Base-by-base conservation (phyloP, 164 flowering plant genomes). In the Magnolia officinalis region DNA sequence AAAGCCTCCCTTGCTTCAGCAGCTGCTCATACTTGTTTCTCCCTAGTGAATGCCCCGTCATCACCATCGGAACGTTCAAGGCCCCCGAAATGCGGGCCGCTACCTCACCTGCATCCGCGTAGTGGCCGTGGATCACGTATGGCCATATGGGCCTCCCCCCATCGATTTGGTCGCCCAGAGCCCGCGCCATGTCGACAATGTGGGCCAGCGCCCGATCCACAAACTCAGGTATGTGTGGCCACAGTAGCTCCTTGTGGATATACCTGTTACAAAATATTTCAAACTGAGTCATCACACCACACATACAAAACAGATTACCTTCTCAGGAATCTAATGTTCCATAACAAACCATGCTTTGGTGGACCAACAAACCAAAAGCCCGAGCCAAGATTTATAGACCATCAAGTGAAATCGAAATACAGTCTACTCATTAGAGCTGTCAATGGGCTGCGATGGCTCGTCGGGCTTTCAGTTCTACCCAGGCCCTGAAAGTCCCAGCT, bases 11-110 rank as follows among this genome's bases (percentile, higher is more conserved):
- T 72, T 93, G 98, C 76, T 93, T 90, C 13, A 93, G 83, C 76
- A 93, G 69, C 75, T 90, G 98, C 82, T 93, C 96, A 55, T 88
- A 88, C 83, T 93, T 93, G 90, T 93, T 91, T 75, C 98, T 77
- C 0, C 97, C 98, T 20, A 93, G 61, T 0, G 98, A 93, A 75
- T 93, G 93, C 5, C 98, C 96, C 1, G 96, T 93, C 51, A 91
- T 80, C 73, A 91, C 96, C 96, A 91, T 91, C 0, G 96, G 98
- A 71, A 91, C 93, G 21, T 90, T 89, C 63, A 93, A 73, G 61
- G 88, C 86, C 20, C 96, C 96, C 0, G 96, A 84, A 31, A 93
- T 78, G 63, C 81, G 88, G 1, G 98, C 90, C 0, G 95, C 96
- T 21, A 84, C 91, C 81, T 89, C 94, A 13, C 91, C 93, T 0